These are phyloP conservation scores for Setomelanomma holmii DNA, from an alignment of 2,329 filamentous ascomycete species.

Conservation along the genomic window DNA sequence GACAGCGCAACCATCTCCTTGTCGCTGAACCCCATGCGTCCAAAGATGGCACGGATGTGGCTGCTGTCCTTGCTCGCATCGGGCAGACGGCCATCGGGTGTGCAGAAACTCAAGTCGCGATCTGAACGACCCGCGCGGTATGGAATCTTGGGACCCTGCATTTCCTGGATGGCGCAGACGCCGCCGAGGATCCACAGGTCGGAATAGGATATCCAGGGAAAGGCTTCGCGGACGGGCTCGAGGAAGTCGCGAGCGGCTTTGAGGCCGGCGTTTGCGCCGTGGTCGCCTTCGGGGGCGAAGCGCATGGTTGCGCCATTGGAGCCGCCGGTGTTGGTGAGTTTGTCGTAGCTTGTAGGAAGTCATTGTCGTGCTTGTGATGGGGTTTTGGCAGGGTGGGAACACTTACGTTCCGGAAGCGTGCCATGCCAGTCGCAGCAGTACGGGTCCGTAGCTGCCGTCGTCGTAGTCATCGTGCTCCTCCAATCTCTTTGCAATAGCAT, in stretches of 20 bases:
- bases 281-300: constrained; percentile 85
- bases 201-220: constrained; percentile 95
- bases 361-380: constrained; percentile 3
- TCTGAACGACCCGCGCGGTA: constrained; percentile 88
- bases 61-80: constrained; percentile 77
- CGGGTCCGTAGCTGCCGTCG: constrained; percentile 93
- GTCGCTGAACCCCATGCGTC: constrained; percentile 97
- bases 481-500: constrained; percentile 78
- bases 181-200: constrained; percentile 95
- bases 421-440: constrained; percentile 90
- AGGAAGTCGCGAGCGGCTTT: constrained; percentile 89
- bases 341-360: constrained; percentile 68
- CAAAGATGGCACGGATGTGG: constrained; percentile 91
- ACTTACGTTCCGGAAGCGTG: constrained; percentile 81
- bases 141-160: constrained; percentile 86
- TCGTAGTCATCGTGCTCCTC: constrained; percentile 95
- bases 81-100: constrained; percentile 88
- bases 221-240: constrained; percentile 85
- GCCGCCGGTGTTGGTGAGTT: constrained; percentile 84
- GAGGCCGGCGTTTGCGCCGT: constrained; percentile 93
- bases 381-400: neutral
- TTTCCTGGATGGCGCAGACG: constrained; percentile 88
- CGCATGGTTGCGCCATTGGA: constrained; percentile 98
- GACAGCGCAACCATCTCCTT: constrained; percentile 91
- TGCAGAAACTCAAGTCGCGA: constrained; percentile 81